Conservation (phyloP, 2,329 filamentous ascomycete genomes). For the Diatrype stigma region DNA sequence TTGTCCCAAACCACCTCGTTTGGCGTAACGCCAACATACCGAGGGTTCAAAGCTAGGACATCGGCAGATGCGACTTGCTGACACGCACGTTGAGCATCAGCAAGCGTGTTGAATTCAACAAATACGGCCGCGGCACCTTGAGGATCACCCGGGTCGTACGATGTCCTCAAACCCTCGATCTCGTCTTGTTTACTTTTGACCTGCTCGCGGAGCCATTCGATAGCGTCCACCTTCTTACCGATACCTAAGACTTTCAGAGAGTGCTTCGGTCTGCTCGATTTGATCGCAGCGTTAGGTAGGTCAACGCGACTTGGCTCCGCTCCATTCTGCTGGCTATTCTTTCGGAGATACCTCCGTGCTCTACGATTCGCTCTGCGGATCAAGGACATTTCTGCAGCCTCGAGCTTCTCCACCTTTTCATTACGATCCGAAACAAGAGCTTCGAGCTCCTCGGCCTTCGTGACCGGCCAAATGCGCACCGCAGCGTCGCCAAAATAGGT, state of each 20-base stretch:
- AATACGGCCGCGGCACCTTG: slow-evolving; percentile 67
- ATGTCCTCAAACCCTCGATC: slow-evolving; percentile 36
- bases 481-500: slow-evolving; percentile 75
- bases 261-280: slow-evolving; percentile 40
- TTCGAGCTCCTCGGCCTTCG: slow-evolving; percentile 69
- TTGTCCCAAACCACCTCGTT: slow-evolving; percentile 84
- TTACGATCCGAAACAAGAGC: slow-evolving; percentile 75
- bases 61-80: slow-evolving; percentile 43
- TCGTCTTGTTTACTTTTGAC: slow-evolving; percentile 40
- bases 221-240: slow-evolving; percentile 82
- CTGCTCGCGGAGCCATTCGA: slow-evolving; percentile 73
- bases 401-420: slow-evolving; percentile 70
- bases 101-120: slow-evolving; percentile 80
- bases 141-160: slow-evolving; percentile 14
- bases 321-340: slow-evolving; percentile 3
- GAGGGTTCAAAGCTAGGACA: slow-evolving; percentile 19
- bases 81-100: slow-evolving; percentile 79
- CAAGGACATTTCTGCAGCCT: slow-evolving; percentile 76
- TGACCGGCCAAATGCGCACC: slow-evolving; percentile 78
- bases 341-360: slow-evolving; percentile 43
- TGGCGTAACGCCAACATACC: slow-evolving; percentile 61
- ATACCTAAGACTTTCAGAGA: slow-evolving; percentile 57
- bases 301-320: slow-evolving; percentile 9
- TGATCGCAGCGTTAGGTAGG: slow-evolving; percentile 20
- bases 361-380: slow-evolving; percentile 69